A percentile compares a stretch with the other conserved stretches of the same genome.
Evolutionary conservation across 331 rosid species (phyloP).

Genomic region (Acacia pycnantha): DNA sequence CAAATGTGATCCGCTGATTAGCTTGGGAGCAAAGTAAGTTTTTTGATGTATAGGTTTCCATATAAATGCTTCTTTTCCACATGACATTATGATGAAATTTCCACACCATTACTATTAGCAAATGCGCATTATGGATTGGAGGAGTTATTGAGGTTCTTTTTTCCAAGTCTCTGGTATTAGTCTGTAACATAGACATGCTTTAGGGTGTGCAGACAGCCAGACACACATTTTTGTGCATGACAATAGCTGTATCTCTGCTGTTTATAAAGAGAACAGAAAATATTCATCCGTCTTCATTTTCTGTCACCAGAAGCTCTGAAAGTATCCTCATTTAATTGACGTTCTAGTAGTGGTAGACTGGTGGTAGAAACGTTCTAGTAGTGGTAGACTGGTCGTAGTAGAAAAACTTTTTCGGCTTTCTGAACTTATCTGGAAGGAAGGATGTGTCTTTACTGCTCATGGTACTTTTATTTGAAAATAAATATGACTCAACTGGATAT

Average conservation of each 20-base stretch:
- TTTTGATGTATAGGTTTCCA: not conserved
- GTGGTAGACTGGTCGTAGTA: no score
- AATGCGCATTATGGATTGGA: not conserved
- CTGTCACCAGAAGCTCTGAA: not conserved
- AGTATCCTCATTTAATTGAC: not conserved
- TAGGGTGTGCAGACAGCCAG: not conserved
- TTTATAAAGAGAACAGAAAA: not conserved
- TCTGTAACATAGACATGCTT: not conserved
- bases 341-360: not conserved
- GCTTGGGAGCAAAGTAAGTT: constrained; percentile 86
- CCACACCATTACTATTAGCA: not conserved
- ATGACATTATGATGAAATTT: not conserved
- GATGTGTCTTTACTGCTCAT: not conserved
- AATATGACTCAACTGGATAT: not conserved
- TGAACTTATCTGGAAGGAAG: not conserved
- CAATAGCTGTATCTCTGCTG: not conserved
- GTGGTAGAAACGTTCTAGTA: no score
- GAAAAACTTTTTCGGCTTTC: not conserved
- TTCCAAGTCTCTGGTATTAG: not conserved
- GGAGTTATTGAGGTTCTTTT: not conserved
- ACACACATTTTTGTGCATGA: not conserved
- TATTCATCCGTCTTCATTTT: not conserved
- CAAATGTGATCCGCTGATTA: constrained; percentile 85
- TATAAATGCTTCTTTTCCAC: not conserved
- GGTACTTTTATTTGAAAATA: constrained; percentile 1